Evolutionary conservation across 495 filamentous ascomycete species (phyloP), one percentile per base, ranked within the genome.

Genomic region (Cenococcum geophilum): DNA sequence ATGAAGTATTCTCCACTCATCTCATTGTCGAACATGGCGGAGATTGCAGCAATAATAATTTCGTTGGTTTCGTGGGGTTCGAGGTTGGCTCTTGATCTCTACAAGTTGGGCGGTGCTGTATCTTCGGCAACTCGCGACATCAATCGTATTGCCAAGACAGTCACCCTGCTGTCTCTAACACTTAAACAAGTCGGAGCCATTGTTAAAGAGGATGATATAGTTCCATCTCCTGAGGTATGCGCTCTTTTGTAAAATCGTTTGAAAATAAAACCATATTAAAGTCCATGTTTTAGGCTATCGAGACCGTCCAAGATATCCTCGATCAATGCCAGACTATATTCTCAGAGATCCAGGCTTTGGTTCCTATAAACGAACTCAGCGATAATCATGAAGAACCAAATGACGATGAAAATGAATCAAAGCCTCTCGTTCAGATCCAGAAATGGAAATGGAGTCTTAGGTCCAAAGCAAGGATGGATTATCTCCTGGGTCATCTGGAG

Each of bases 101-200:
- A 66, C 53, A 50, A 43, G 18, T 34, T 53, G 25, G 60, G 54
- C 37, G 32, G 48, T 27, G 36, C 51, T 16, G 32, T 55, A 9
- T 37, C 57, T 32, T 25, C 25, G 42, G 55, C 42, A 14, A 42
- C 62, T n/a, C 32, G 51, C 25, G 54, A 62, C 42, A 25, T 65
- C 14, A 58, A 34, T 35, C 45, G 55, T 11, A 57, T 65, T 6
- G 63, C 63, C 10, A 61, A 56, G 36, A 54, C 56, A n/a, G 51
- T 69, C n/a, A 61, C 25, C 59, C 60, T 57, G 14, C 59, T 69
- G 27, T 62, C 58, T 12, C 27, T 63, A 8, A 59, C 47, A 1
- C 51, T 69, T 40, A 69, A 69, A 32, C 63, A 69, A 34, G 27
- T 69, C 14, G 60, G 59, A 37, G 55, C 63, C 4, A 21, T 56